Base-by-base conservation (phyloP, 495 filamentous ascomycete species). In the Hyaloscypha bicolor region DNA sequence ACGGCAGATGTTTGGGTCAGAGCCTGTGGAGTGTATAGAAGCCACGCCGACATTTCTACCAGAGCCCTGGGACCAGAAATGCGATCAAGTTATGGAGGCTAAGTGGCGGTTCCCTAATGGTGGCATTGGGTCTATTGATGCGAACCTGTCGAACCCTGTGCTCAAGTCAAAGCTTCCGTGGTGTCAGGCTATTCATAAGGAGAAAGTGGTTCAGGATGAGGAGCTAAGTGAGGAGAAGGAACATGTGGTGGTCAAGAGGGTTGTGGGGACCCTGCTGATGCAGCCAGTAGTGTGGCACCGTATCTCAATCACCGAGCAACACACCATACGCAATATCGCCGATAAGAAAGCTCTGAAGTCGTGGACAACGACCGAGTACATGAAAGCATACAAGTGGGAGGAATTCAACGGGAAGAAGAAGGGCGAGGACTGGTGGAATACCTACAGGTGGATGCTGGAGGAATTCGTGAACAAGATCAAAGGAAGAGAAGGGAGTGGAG, bases 381-480 rank as follows among this genome's bases (percentile, higher is more conserved):
- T 76, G 30, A 85, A 87, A 70, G 79, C 77, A 0, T 87, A 87
- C 63, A 78, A 73, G 0, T 82, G 77, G 71, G 69, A 72, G n/a
- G 78, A 78, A 2, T 61, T 22, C 3, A 64, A 66, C 29, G 69
- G 55, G 1, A 70, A 75, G 48, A 62, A 75, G 65, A 59, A 65
- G n/a, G 79, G 80, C 9, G 78, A 83, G 66, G 62, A 70, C 12
- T 78, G 77, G 67, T 88, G 86, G 86, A 69, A 76, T 2, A 80
- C 80, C 3, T 87, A 86, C 68, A 77, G 80, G 12, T 76, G 83
- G 66, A 80, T 85, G 74, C 74, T 89, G 8, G 80, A 88, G 66
- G 76, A 83, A 63, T 89, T 89, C 69, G 82, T 88, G 19, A 83
- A 87, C 69, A 74, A 70, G 29, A 68, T 88, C 4, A 81, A 79